Percentiles rank a stretch among this genome's conserved stretches.
Evolutionary conservation across 306 rosid species (phyloP).

Genomic region (Inga laurina): DNA sequence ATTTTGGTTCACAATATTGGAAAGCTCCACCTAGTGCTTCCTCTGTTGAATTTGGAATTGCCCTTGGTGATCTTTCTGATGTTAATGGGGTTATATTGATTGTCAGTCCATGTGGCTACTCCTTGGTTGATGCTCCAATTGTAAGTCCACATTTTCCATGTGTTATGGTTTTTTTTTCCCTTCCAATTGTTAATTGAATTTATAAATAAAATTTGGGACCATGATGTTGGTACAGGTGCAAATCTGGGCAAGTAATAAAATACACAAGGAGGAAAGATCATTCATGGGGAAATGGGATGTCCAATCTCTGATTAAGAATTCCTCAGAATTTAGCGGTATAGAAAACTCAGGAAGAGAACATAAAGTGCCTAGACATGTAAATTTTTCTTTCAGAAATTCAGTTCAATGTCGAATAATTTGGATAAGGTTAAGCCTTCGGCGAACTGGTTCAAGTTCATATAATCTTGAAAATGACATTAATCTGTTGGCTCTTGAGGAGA

Average conservation of each 20-base stretch:
- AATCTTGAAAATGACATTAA: constrained; percentile 68
- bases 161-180: constrained; percentile 16
- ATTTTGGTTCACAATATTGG: constrained; percentile 72
- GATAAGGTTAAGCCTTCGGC: constrained; percentile 81
- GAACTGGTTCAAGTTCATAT: constrained; percentile 79
- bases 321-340: constrained; percentile 71
- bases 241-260: constrained; percentile 93
- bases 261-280: constrained; percentile 92
- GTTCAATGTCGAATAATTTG: constrained; percentile 92
- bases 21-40: constrained; percentile 80
- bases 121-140: constrained; percentile 78
- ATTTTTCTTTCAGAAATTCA: constrained; percentile 77
- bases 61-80: constrained; percentile 79
- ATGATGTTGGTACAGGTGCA: constrained; percentile 70
- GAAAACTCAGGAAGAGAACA: constrained; percentile 57
- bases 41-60: constrained; percentile 76
- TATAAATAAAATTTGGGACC: constrained; percentile 27
- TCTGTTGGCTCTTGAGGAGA: constrained; percentile 82
- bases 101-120: constrained; percentile 94
- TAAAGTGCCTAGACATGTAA: constrained; percentile 76
- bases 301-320: constrained; percentile 67
- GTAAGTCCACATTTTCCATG: constrained; percentile 56
- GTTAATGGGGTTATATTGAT: constrained; percentile 86
- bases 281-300: constrained; percentile 97
- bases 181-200: constrained; percentile 21